Evolutionary conservation across 225 moss, liverwort and hornwort species (phyloP), one percentile per base, ranked within the genome.

Genomic region (Neckera pumila): DNA sequence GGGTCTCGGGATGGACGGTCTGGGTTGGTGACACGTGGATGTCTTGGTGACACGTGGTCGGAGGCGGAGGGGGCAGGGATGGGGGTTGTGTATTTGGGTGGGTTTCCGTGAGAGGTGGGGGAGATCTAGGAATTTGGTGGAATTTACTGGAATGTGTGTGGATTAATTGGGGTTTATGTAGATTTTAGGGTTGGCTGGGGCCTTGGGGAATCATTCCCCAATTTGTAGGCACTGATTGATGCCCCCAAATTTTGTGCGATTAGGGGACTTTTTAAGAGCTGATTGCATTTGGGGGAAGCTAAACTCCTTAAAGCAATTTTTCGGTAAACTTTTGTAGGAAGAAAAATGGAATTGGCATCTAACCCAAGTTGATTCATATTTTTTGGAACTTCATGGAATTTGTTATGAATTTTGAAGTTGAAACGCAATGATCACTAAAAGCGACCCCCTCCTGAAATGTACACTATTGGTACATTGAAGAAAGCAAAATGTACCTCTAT

Each of bases 391-490:
- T 62, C 2, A 1, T 62, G 7, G 62, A 62, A 62, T 62, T 62
- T 30, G 30, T 30, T 30, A 7, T 2, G 3, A 61, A 30, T 28
- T 28, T 61, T 61, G 61, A 61, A 61, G 60, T 61, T 28, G 2
- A 61, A 61, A 61, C 0, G 1, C 60, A 61, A 6, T 7, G 14
- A 7, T 27, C 27, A 12, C 14, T 61, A 30, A 30, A 28, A 14
- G 14, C 2, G 7, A 1, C 27, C 14, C 0, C 2, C 14, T 3
- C 14, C 0, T 61, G 2, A 61, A 61, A 7, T 30, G 30, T 61
- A 28, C 7, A 5, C 0, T 60, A 3, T 3, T 60, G 3, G 12
- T 60, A 60, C 27, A 60, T 26, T 26, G 26, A 59, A 59, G 12
- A 26, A 59, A 59, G 3, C 57, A 58, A 59, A 59, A 59, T 59